A percentile compares a stretch with the other conserved stretches of the same genome.
phyloP scores from a whole-genome alignment of 371 early-diverging fungal species.

The Mucor indicus region DNA sequence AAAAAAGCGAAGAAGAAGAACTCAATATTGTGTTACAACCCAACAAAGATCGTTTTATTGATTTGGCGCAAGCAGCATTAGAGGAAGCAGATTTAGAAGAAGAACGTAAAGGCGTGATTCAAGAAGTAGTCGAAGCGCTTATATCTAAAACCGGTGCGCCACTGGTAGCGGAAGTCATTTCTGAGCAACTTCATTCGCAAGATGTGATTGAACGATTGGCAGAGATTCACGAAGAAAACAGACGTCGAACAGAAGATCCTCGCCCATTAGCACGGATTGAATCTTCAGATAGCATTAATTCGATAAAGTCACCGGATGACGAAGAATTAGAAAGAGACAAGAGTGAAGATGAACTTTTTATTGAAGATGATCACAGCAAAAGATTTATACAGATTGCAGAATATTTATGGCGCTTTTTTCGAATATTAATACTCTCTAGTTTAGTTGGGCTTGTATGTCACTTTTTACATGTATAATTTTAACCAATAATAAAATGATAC shows the following conservation, averaged over 20 bases:
- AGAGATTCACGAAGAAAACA: slow-evolving; percentile 11
- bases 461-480: slow-evolving; percentile 9
- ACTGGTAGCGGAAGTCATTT: slow-evolving; percentile 23
- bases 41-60: slow-evolving; percentile 25
- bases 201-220: slow-evolving; percentile 31
- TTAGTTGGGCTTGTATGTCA: slow-evolving; percentile 27
- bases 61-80: slow-evolving; percentile 32
- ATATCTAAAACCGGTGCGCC: slow-evolving; percentile 25
- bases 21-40: too few species aligned
- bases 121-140: slow-evolving; percentile 30
- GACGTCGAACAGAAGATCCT: background rate
- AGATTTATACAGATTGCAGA: slow-evolving; percentile 9
- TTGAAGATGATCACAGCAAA: background rate
- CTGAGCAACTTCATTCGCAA: slow-evolving; percentile 24
- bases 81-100: slow-evolving; percentile 29
- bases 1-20: too few species aligned
- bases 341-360: background rate
- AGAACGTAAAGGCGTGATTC: slow-evolving; percentile 26
- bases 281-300: background rate
- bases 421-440: slow-evolving; percentile 18
- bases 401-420: slow-evolving; percentile 23
- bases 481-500: too few species aligned
- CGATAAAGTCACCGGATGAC: background rate
- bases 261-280: background rate
- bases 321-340: background rate